Conservation (phyloP, 208 protist species). For the Porcisia deanei region DNA sequence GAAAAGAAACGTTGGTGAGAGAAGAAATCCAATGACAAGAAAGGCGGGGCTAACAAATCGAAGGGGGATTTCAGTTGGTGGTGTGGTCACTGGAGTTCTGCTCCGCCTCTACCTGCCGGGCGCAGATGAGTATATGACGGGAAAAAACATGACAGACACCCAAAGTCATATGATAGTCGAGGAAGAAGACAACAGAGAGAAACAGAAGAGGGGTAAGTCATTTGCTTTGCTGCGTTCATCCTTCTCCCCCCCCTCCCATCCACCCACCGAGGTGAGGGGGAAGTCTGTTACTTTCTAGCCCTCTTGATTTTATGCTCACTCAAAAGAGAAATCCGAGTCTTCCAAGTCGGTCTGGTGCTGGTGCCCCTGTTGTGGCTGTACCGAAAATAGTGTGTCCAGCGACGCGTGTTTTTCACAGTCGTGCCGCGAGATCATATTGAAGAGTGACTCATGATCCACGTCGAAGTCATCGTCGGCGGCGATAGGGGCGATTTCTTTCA, state of each 20-base stretch:
- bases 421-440: conserved; percentile 30
- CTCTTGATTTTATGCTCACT: neutral
- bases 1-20: no score
- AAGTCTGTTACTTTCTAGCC: neutral
- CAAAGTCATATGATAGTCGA: neutral
- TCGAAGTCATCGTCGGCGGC: conserved; percentile 4
- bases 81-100: no score
- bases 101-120: no score
- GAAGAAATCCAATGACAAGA: no score
- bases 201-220: neutral
- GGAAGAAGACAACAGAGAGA: neutral
- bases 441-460: conserved; percentile 32
- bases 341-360: conserved; percentile 7
- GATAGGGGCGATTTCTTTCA: neutral
- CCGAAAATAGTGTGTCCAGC: conserved; percentile 6
- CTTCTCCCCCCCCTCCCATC: no score
- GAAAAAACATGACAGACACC: neutral
- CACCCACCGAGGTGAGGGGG: neutral
- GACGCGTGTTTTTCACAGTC: conserved; percentile 13
- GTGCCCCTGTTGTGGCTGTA: neutral
- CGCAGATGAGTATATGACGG: neutral
- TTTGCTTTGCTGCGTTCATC: neutral
- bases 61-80: no score
- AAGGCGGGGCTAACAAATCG: no score
- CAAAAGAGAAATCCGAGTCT: conserved; percentile 30